phyloP scores from a whole-genome alignment of 169 alveolate species.

The Eimeria zaria region DNA sequence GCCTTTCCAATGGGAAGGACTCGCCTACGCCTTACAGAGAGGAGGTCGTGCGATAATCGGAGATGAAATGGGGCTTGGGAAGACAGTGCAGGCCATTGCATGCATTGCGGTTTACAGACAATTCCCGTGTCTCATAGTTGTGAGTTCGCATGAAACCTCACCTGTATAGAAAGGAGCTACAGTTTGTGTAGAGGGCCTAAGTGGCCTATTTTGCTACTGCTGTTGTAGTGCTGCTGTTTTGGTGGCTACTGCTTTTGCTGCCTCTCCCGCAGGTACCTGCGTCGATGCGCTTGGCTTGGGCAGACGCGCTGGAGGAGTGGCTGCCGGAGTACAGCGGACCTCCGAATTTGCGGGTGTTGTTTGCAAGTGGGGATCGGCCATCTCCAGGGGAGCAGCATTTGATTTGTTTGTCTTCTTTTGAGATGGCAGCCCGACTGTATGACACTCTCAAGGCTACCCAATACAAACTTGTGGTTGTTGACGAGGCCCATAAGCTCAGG shows the following conservation, averaged over 20 bases:
- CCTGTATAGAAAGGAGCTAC: background rate
- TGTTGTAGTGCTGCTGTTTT: background rate
- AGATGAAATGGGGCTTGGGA: slow-evolving; percentile 99
- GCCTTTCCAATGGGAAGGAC: slow-evolving; percentile 98
- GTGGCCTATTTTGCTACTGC: background rate
- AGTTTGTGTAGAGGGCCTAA: background rate
- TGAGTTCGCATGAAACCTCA: background rate
- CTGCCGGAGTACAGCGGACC: slow-evolving; percentile 69
- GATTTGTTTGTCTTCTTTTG: slow-evolving; percentile 79
- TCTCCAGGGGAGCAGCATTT: slow-evolving; percentile 37
- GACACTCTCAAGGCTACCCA: slow-evolving; percentile 65
- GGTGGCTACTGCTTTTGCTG: background rate
- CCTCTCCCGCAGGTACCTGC: slow-evolving; percentile 71
- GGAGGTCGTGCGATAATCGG: slow-evolving; percentile 98
- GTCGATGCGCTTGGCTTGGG: slow-evolving; percentile 79
- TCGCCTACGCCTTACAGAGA: slow-evolving; percentile 94
- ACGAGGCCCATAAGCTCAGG: slow-evolving; percentile 84
- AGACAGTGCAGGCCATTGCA: slow-evolving; percentile 98
- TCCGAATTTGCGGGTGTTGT: slow-evolving; percentile 46
- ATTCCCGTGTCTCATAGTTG: slow-evolving; percentile 85
- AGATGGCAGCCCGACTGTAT: slow-evolving; percentile 74
- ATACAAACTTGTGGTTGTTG: slow-evolving; percentile 79
- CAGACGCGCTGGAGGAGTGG: slow-evolving; percentile 81
- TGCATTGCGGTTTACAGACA: slow-evolving; percentile 93
- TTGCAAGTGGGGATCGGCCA: slow-evolving; percentile 78